Percentiles rank a stretch among this genome's conserved stretches.
Evolutionary conservation across 2,329 filamentous ascomycete genomes (phyloP).

Genomic region (Verticillium dahliae): DNA sequence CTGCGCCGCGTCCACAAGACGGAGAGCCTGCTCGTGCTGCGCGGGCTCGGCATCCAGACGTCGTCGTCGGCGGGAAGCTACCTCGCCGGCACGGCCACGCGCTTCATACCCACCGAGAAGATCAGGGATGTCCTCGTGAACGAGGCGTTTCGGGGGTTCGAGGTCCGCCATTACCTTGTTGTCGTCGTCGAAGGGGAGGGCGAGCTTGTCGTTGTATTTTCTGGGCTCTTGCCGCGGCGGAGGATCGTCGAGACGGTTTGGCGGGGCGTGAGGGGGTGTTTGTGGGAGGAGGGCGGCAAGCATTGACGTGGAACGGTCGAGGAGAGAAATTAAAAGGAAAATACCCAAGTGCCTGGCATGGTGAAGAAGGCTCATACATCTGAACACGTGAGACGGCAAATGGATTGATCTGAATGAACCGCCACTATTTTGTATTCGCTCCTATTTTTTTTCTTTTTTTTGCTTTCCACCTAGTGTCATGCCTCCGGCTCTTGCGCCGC

Average conservation of each 20-base stretch:
- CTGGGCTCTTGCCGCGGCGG: conserved; percentile 66
- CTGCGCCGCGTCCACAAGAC: conserved; percentile 47
- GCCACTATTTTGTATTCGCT: too few species aligned
- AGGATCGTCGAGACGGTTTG: conserved; percentile 81
- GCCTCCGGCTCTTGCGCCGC: neutral
- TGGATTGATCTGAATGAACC: neutral
- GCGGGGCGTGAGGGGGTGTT: conserved; percentile 74
- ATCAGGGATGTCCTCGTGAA: conserved; percentile 93
- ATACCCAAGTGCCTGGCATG: neutral
- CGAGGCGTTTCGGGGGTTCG: conserved; percentile 89
- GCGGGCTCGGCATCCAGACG: conserved; percentile 87
- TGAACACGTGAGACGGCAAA: neutral
- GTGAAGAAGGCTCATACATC: too few species aligned
- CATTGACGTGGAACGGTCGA: neutral
- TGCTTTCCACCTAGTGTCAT: neutral
- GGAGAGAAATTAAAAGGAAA: neutral
- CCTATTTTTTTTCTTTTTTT: too few species aligned
- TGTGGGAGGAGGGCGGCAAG: conserved; percentile 54
- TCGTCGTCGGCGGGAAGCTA: conserved; percentile 64
- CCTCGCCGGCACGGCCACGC: conserved; percentile 40
- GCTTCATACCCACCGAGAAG: conserved; percentile 79
- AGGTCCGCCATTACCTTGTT: conserved; percentile 81
- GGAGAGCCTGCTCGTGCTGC: conserved; percentile 83
- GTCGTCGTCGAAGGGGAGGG: conserved; percentile 87
- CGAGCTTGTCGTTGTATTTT: conserved; percentile 92